Conservation (phyloP, 306 rosid species). For the Vicia villosa region DNA sequence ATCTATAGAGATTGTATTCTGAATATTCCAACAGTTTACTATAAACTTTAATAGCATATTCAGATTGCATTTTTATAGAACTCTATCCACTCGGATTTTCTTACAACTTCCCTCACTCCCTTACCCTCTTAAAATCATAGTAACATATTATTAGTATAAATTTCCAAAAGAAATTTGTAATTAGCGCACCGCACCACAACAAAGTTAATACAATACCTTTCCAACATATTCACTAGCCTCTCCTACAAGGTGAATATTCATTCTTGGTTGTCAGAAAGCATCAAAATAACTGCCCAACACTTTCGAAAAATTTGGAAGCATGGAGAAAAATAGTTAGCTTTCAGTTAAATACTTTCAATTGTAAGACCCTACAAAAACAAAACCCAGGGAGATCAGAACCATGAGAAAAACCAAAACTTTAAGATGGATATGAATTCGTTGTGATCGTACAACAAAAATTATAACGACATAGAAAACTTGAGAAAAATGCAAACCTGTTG, state of each 20-base stretch:
- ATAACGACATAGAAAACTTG: too few species aligned
- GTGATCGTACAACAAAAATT: too few species aligned
- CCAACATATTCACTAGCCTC: conserved; percentile 99
- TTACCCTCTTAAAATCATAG: not conserved
- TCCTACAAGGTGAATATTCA: conserved; percentile 91
- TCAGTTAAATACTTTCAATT: conserved; percentile 19
- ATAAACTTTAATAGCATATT: not conserved
- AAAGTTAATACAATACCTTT: conserved; percentile 58
- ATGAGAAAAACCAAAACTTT: too few species aligned
- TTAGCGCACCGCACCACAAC: not conserved
- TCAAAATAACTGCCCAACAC: conserved; percentile 97
- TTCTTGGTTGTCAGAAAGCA: conserved; percentile 99
- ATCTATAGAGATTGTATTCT: too few species aligned
- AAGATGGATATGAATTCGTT: too few species aligned
- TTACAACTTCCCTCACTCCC: not conserved
- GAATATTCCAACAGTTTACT: not conserved
- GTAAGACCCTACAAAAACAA: too few species aligned
- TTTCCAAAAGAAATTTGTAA: conserved; percentile 15
- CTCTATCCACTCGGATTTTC: conserved; percentile 6
- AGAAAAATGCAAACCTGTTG: too few species aligned
- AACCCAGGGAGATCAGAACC: too few species aligned
- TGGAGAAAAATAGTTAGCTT: conserved; percentile 33
- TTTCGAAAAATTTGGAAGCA: conserved; percentile 77
- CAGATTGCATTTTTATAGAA: not conserved
- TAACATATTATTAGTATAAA: conserved; percentile 23